Base-by-base conservation (phyloP, 2,329 filamentous ascomycete genomes). In the Xylariaceae sp. region DNA sequence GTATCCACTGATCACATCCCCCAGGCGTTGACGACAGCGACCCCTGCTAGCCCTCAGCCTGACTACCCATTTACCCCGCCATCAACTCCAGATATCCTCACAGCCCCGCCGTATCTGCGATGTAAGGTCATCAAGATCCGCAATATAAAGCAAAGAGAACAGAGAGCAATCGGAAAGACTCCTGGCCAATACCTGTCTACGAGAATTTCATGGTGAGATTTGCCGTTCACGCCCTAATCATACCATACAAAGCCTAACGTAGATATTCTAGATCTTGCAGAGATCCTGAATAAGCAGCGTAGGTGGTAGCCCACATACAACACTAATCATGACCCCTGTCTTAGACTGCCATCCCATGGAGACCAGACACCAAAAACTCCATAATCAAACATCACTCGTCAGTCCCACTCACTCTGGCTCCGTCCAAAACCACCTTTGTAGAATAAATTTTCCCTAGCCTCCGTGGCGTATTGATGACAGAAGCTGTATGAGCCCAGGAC, bases 51-150 rank as follows among this genome's bases (percentile, higher is more conserved):
- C 11, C 16, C 4, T 32, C 27, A 29, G 23, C 13, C 15, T 24
- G 15, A 21, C 15, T 16, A 23, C 30, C 36, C n/a, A n/a, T 52
- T 40, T 55, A 55, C 53, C 53, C 53, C 53, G 53, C 53, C 43
- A 44, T 40, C 43, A 45, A 35, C 45, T 18, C 44, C 39, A 26
- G 11, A 44, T 39, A 30, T 48, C 21, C 10, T 44, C 40, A 50
- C 13, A 32, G 46, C 53, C 42, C 49, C 49, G 42, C 49, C 42
- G 11, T 51, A 6, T 24, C 24, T 33, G 13, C 24, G n/a, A n/a
- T n/a, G n/a, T n/a, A n/a, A n/a, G n/a, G n/a, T n/a, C n/a, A n/a
- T n/a, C n/a, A n/a, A n/a, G n/a, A n/a, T n/a, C n/a, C n/a, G n/a
- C n/a, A n/a, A n/a, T n/a, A n/a, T n/a, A n/a, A n/a, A n/a, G n/a